Evolutionary conservation across 1,284 basidiomycete genomes (phyloP).

Genomic region (Ganoderma meredithae): DNA sequence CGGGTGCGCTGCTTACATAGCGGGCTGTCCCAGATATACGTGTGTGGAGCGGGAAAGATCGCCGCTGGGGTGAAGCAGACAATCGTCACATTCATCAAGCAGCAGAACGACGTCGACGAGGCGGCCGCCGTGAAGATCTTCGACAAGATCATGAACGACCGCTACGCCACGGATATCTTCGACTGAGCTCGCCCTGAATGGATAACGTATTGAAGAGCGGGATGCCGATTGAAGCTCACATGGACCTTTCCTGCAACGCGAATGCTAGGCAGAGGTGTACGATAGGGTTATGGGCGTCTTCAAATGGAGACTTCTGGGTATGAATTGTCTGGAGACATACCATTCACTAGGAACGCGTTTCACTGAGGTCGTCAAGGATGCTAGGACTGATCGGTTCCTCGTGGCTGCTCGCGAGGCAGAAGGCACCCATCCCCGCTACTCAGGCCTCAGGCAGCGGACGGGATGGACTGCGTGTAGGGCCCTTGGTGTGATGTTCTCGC

Average conservation of each 20-base stretch:
- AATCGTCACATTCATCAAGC: slow-evolving; percentile 46
- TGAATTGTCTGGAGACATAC: background rate
- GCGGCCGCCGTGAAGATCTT: slow-evolving; percentile 37
- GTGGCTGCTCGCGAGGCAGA: background rate
- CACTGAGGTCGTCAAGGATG: background rate
- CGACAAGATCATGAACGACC: slow-evolving; percentile 40
- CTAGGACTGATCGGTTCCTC: background rate
- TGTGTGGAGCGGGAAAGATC: slow-evolving; percentile 50
- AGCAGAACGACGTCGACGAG: slow-evolving; percentile 33
- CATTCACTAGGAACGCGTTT: background rate
- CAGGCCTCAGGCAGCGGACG: background rate
- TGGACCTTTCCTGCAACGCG: background rate
- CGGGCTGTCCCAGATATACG: slow-evolving; percentile 48
- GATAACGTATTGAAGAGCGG: too few relatives aligned
- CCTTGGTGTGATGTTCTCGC: slow-evolving; percentile 1
- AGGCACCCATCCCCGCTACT: background rate
- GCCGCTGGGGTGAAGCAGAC: slow-evolving; percentile 46
- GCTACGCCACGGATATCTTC: slow-evolving; percentile 53
- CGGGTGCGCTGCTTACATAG: background rate
- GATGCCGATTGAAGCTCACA: background rate
- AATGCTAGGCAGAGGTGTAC: background rate
- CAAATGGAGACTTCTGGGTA: background rate
- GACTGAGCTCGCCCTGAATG: slow-evolving; percentile 36
- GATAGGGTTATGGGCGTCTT: background rate
- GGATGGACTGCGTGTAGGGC: background rate